These are phyloP conservation scores for Obelidium mucronatum DNA, from an alignment of 192 early-diverging fungal genomes.

Conservation along the genomic window DNA sequence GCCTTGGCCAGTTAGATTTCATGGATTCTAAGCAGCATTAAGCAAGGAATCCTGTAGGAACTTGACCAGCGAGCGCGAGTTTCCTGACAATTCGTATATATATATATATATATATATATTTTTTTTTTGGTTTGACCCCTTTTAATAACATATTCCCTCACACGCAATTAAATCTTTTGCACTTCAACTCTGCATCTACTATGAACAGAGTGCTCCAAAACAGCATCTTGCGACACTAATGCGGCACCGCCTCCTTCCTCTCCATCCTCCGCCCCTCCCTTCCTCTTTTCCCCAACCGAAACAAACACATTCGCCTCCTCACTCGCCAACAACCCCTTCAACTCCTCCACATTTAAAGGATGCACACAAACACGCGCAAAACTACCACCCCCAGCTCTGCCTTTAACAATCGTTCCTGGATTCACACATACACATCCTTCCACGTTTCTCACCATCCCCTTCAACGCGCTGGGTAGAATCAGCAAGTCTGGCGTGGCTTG, in stretches of 20 bases:
- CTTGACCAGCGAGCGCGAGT: too few relatives aligned
- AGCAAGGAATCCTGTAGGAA: too few relatives aligned
- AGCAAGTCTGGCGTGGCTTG: conserved; percentile 83
- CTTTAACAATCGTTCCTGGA: conserved; percentile 78
- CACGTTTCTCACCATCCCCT: conserved; percentile 73
- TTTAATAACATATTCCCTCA: too few relatives aligned
- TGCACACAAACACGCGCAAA: conserved; percentile 80
- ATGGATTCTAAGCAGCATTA: too few relatives aligned
- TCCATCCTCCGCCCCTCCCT: conserved; percentile 16
- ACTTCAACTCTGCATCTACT: conserved; percentile 52
- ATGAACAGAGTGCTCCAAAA: conserved; percentile 36
- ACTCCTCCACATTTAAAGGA: conserved; percentile 56
- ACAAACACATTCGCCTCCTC: not conserved
- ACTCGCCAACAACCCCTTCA: conserved; percentile 1
- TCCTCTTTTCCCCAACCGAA: conserved; percentile 17
- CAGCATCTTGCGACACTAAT: too few relatives aligned
- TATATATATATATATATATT: too few relatives aligned
- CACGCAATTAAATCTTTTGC: conserved; percentile 39
- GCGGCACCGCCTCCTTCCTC: conserved; percentile 35
- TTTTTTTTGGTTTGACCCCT: too few relatives aligned
- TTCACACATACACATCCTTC: conserved; percentile 85
- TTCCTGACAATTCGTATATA: too few relatives aligned
- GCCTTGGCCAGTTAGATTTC: too few relatives aligned
- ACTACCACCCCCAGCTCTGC: conserved; percentile 72
- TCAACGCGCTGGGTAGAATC: conserved; percentile 77